Percentiles rank a stretch among this genome's conserved stretches.
phyloP scores from a whole-genome alignment of 2,329 filamentous ascomycete genomes.

The Phyllachora maydis region DNA sequence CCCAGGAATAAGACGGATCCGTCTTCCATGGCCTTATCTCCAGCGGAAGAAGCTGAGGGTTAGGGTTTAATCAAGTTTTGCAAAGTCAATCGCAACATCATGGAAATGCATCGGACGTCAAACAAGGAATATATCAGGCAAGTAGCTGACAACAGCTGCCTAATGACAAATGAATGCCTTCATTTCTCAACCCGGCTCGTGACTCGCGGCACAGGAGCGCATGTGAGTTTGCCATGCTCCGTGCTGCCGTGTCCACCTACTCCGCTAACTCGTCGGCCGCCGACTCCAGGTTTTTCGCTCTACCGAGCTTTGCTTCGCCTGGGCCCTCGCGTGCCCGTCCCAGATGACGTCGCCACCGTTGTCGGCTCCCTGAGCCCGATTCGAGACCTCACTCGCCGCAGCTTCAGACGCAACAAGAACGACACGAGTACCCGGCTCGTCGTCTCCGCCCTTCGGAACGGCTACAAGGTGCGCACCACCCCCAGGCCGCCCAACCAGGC shows the following conservation, averaged over 20 bases:
- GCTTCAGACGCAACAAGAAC: constrained; percentile 38
- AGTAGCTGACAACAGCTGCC: too few species aligned
- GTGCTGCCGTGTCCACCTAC: background rate
- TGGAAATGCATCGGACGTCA: too few species aligned
- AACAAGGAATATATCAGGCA: too few species aligned
- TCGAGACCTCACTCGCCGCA: constrained; percentile 33
- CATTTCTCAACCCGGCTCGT: constrained; percentile 23
- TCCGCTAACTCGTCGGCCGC: background rate
- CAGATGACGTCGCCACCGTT: constrained; percentile 18
- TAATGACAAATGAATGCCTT: constrained; percentile 17
- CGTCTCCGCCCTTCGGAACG: constrained; percentile 38
- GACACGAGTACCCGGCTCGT: constrained; percentile 39
- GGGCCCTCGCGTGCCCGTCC: constrained; percentile 29
- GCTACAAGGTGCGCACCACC: constrained; percentile 47
- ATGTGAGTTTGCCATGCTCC: constrained; percentile 12
- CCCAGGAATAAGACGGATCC: too few species aligned
- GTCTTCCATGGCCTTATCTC: too few species aligned
- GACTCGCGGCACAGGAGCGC: constrained; percentile 31
- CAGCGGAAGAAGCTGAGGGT: too few species aligned
- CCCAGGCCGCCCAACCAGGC: too few species aligned
- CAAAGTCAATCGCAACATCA: too few species aligned
- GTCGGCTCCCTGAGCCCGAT: constrained; percentile 21
- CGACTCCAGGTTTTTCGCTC: constrained; percentile 43
- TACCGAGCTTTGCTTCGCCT: constrained; percentile 48
- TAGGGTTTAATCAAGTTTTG: too few species aligned